Evolutionary conservation across 2,329 filamentous ascomycete species (phyloP).

Genomic region (Colletotrichum gigasporum): DNA sequence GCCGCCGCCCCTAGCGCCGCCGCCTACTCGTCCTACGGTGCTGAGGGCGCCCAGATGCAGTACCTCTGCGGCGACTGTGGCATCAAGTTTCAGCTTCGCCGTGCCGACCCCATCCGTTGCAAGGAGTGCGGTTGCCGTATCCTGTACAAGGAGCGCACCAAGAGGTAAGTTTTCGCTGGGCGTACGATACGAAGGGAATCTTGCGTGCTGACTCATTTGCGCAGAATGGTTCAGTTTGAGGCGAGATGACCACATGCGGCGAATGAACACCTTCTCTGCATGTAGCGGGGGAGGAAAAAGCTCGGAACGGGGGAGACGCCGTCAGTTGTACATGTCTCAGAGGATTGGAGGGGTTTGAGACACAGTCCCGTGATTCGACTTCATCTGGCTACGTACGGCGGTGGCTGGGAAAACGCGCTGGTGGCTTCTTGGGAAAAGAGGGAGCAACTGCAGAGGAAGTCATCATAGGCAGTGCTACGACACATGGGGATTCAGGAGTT

Average conservation of each 20-base stretch:
- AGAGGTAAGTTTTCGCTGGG: conserved; percentile 72
- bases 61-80: conserved; percentile 90
- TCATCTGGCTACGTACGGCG: not conserved
- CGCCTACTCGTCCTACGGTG: conserved; percentile 53
- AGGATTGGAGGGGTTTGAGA: not conserved
- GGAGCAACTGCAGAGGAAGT: not conserved
- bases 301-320: not conserved
- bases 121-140: conserved; percentile 95
- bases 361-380: not conserved
- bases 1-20: conserved; percentile 51
- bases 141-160: conserved; percentile 97
- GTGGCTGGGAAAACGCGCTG: not conserved
- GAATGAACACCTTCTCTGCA: not conserved
- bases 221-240: conserved; percentile 98
- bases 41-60: conserved; percentile 66
- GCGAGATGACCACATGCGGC: conserved; percentile 67
- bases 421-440: not conserved
- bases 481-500: conserved; percentile 23
- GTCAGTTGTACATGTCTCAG: not conserved
- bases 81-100: conserved; percentile 77
- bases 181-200: too few species aligned
- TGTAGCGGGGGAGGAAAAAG: not conserved
- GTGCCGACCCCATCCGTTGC: conserved; percentile 84
- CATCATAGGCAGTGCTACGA: not conserved
- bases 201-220: conserved; percentile 35